phyloP scores from a whole-genome alignment of 495 filamentous ascomycete species.

The Aspergillus sclerotiicarbonarius region DNA sequence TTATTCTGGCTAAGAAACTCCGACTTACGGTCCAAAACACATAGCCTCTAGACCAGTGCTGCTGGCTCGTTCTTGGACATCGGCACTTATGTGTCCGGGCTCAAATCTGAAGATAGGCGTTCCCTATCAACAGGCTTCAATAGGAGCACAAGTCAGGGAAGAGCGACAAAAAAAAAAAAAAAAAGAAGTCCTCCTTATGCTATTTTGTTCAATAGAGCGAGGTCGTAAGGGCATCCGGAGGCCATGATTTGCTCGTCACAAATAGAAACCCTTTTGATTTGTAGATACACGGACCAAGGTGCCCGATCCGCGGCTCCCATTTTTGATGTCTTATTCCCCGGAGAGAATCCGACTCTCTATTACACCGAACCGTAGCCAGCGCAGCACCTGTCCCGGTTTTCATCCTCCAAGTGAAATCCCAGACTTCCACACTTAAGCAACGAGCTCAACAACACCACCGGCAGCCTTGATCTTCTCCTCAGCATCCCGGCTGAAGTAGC shows the following conservation, averaged over 20 bases:
- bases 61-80: too few relatives aligned
- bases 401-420: constrained; percentile 33
- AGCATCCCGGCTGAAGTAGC: constrained; percentile 83
- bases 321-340: constrained; percentile 34
- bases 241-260: constrained; percentile 43
- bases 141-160: background rate
- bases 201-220: constrained; percentile 44
- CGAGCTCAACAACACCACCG: constrained; percentile 87
- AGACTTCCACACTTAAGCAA: constrained; percentile 63
- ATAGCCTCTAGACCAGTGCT: too few relatives aligned
- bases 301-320: constrained; percentile 23
- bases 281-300: constrained; percentile 29
- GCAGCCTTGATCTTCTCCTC: constrained; percentile 95
- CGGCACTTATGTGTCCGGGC: background rate
- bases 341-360: constrained; percentile 26
- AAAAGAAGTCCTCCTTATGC: constrained; percentile 39
- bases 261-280: constrained; percentile 45
- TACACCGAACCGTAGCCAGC: constrained; percentile 33
- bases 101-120: background rate
- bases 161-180: constrained; percentile 13
- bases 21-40: too few relatives aligned
- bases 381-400: constrained; percentile 36
- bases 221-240: constrained; percentile 47
- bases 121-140: background rate
- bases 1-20: too few relatives aligned